A percentile compares a stretch with the other conserved stretches of the same genome.
Conservation (phyloP, 305 asterid genomes). For the Fraxinus xanthoxyloides region DNA sequence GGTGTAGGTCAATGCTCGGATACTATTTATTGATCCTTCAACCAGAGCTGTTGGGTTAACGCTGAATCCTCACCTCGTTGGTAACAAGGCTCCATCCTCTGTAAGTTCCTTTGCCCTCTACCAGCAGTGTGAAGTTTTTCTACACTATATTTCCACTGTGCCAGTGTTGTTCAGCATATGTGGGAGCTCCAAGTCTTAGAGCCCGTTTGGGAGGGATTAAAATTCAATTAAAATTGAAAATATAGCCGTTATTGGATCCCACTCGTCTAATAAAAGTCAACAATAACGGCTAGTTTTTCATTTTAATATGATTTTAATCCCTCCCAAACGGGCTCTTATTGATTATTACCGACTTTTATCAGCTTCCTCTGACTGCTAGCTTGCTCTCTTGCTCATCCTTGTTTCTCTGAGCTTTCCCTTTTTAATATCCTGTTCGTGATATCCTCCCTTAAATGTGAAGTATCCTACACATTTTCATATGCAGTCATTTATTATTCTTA, state of each 20-base stretch:
- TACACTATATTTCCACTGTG: not conserved
- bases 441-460: not conserved
- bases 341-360: not conserved
- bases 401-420: not conserved
- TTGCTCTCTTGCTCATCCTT: not conserved
- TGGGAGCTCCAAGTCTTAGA: constrained; percentile 14
- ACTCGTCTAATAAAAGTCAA: too few relatives aligned
- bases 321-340: too few relatives aligned
- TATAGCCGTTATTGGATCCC: too few relatives aligned
- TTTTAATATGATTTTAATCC: too few relatives aligned
- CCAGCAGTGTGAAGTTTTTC: not conserved
- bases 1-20: constrained; percentile 82
- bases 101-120: constrained; percentile 54
- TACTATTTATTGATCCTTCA: constrained; percentile 88
- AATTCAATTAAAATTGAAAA: too few relatives aligned
- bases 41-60: constrained; percentile 96
- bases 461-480: not conserved
- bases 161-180: not conserved
- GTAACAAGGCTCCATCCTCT: constrained; percentile 69
- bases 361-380: constrained; percentile 16
- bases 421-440: not conserved
- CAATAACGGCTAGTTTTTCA: too few relatives aligned
- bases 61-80: constrained; percentile 72
- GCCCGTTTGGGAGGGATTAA: too few relatives aligned
- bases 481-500: constrained; percentile 15